phyloP scores from a whole-genome alignment of 2,329 filamentous ascomycete species.

The Exophiala lecanii-corni region DNA sequence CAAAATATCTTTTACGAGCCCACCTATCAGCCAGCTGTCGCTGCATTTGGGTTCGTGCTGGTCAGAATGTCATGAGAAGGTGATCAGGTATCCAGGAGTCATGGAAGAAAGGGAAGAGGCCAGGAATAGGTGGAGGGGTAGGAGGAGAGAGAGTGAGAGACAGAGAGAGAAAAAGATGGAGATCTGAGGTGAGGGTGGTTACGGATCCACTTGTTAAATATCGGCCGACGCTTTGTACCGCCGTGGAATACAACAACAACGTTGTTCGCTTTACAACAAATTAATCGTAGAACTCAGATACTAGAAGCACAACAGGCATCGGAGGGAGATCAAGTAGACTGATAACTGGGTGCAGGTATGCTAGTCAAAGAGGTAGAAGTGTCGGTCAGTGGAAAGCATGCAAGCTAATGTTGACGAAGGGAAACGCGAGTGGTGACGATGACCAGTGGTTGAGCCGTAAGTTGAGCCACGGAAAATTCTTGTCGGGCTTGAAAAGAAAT shows the following conservation, averaged over 20 bases:
- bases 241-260: neutral
- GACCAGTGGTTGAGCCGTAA: no score
- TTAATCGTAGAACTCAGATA: no score
- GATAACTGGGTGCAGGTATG: neutral
- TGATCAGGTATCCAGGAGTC: neutral
- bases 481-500: no score
- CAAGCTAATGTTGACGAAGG: neutral
- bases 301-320: neutral
- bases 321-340: neutral
- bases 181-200: neutral
- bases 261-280: no score
- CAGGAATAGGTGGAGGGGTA: neutral
- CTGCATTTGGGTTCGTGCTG: conserved; percentile 39
- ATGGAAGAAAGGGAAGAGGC: neutral
- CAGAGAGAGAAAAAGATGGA: neutral
- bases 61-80: neutral
- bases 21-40: conserved; percentile 49
- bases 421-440: no score
- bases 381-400: neutral
- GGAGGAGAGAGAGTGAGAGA: neutral
- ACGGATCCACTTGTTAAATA: no score
- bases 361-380: neutral
- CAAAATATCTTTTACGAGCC: conserved; percentile 44
- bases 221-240: no score
- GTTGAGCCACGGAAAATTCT: no score